Evolutionary conservation across 1,139 yeast genomes (phyloP), one percentile per base, ranked within the genome.

Genomic region (Sugiyamaella neomexicana): DNA sequence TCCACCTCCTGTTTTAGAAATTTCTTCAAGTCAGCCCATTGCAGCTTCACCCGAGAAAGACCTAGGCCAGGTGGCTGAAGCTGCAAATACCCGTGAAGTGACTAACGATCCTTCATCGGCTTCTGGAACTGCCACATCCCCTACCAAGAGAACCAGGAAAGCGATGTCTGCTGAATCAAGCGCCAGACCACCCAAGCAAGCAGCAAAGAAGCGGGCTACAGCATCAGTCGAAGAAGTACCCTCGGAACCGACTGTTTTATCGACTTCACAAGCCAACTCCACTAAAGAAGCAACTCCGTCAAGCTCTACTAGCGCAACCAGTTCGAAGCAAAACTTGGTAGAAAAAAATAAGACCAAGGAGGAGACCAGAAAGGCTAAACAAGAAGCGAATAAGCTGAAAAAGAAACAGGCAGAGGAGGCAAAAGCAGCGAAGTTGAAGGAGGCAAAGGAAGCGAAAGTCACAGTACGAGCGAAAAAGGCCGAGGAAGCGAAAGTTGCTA

Each of bases 401-500:
- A 36, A 45, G 16, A 32, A 12, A 34, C 12, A 15, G 9, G 2
- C 17, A 34, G 41, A 20, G 16, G 56, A 40, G 12, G 56, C 46
- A 37, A 50, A 52, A 29, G 34, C 34, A 29, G 34, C 34, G n/a
- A 29, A 29, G 7, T 3, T 12, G 49, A 31, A 48, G 42, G 44
- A 23, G 4, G 40, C 46, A 31, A 9, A 45, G 23, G 41, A 46
- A n/a, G 52, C 41, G 9, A 27, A 20, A 59, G 47, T 58, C 36
- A 16, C 52, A 55, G 29, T 34, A 40, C 31, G 31, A 27, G 50
- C 42, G 36, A 13, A 42, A 46, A 40, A 32, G 32, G 47, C 40
- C 39, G 3, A 54, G 50, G 41, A 53, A 53, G 31, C 55, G 45
- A 40, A 50, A 50, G 52, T 32, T 38, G 27, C 23, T 23, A 36